Base-by-base conservation (phyloP, 2,329 filamentous ascomycete genomes). In the Scedosporium minutisporum region DNA sequence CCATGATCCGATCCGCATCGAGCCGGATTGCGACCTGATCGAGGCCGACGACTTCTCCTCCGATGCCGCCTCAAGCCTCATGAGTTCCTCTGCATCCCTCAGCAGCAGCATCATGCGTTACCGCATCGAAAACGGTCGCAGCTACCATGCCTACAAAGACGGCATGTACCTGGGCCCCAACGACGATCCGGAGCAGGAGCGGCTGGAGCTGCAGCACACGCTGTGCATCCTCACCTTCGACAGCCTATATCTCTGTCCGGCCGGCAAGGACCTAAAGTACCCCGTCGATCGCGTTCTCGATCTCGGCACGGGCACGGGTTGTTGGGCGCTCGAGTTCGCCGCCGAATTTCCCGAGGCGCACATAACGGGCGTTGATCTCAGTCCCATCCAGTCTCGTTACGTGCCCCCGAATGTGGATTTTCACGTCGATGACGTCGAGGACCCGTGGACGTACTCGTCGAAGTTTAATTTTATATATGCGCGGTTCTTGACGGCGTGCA, bases 391-490 rank as follows among this genome's bases (percentile, higher is more conserved):
- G 67, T 82, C 82, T 0, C 75, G 75, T 33, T 80, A 79, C 73
- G 80, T 87, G 3, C 84, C 85, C 1, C 75, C 78, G 38, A 89
- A 88, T 67, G 82, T 86, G 64, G 78, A 81, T 63, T 89, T 89
- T 67, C 78, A 86, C 63, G 80, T 89, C 44, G 86, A 89, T 69
- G 86, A 89, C 68, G 81, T 82, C 41, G 83, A 85, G 68, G 76
- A 81, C 16, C 67, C 71, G 21, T 78, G 76, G 76, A 73, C 76
- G 66, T 76, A 67, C 27, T 66, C 70, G 9, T 67, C 71, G 3
- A 68, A 77, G 65, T 74, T 74, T 63, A 71, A 73, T 64, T 73
- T 69, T 65, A 69, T 77, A 65, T 63, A 65, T 42, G 63, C 61
- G 10, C 64, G 64, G n/a, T 58, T 62, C 29, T 64, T 44, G 60